These are phyloP conservation scores for Globisporangium canariense DNA, from an alignment of 352 stramenopile genomes.

Conservation along the genomic window DNA sequence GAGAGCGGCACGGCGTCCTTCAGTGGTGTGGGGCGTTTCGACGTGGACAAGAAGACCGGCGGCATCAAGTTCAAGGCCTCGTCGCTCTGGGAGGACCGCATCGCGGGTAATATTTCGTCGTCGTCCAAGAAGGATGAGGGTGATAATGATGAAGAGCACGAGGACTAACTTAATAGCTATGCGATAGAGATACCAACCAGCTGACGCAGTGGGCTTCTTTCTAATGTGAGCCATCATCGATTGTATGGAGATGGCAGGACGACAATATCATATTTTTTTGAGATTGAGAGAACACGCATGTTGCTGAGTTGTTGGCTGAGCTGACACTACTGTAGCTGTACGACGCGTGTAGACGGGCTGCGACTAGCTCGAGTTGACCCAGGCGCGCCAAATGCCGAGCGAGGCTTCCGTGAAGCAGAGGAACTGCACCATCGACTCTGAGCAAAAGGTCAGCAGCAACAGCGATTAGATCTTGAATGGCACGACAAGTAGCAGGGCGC, in stretches of 20 bases:
- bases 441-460: background rate
- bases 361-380: slow-evolving; percentile 40
- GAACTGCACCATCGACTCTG: slow-evolving; percentile 72
- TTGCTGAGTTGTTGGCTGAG: background rate
- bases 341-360: background rate
- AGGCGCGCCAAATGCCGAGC: slow-evolving; percentile 72
- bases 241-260: too few relatives aligned
- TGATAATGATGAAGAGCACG: slow-evolving; percentile 15
- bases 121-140: slow-evolving; percentile 15
- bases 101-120: slow-evolving; percentile 42
- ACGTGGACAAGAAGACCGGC: slow-evolving; percentile 40
- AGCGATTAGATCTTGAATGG: background rate
- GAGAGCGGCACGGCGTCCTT: slow-evolving; percentile 40
- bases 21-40: slow-evolving; percentile 39
- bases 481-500: background rate
- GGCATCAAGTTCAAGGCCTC: slow-evolving; percentile 48
- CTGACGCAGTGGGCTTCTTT: background rate
- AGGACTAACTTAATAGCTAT: slow-evolving; percentile 1
- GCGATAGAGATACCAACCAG: background rate
- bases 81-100: slow-evolving; percentile 30
- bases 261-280: background rate
- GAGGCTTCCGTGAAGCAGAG: slow-evolving; percentile 66
- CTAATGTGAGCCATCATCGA: too few relatives aligned
- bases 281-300: background rate
- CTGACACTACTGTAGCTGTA: slow-evolving; percentile 1